A percentile compares a stretch with the other conserved stretches of the same genome.
Evolutionary conservation across 805 yeast genomes (phyloP).

Genomic region (Cyberlindnera misumaiensis): DNA sequence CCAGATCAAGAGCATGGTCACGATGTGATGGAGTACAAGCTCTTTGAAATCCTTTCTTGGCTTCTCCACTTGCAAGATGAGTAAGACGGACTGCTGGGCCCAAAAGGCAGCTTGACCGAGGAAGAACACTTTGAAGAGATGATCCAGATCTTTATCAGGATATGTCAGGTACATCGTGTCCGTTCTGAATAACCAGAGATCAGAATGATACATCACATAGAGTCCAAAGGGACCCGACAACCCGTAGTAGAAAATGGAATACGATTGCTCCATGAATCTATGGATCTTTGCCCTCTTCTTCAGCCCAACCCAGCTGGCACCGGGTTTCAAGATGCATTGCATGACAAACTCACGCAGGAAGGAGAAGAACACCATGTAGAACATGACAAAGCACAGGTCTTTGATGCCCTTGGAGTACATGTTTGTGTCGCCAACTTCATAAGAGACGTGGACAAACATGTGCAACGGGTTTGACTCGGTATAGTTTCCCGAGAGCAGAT

Average conservation of each 20-base stretch:
- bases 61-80: constrained; percentile 80
- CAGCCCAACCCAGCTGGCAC: constrained; percentile 52
- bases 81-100: constrained; percentile 90
- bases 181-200: constrained; percentile 88
- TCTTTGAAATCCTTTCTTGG: constrained; percentile 94
- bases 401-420: constrained; percentile 83
- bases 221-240: constrained; percentile 80
- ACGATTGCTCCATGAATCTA: constrained; percentile 91
- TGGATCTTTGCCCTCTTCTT: constrained; percentile 44
- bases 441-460: constrained; percentile 58
- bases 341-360: constrained; percentile 85
- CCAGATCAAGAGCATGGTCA: constrained; percentile 83
- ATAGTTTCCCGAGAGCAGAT: constrained; percentile 49
- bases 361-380: constrained; percentile 81
- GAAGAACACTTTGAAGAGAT: constrained; percentile 71
- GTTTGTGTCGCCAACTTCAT: constrained; percentile 52
- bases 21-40: constrained; percentile 85
- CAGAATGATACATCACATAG: constrained; percentile 77
- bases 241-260: constrained; percentile 76
- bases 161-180: constrained; percentile 68
- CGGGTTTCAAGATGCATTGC: constrained; percentile 73
- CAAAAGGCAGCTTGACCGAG: constrained; percentile 93
- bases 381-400: constrained; percentile 75
- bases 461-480: constrained; percentile 55
- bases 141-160: constrained; percentile 76